Evolutionary conservation across 805 yeast genomes (phyloP), one percentile per base, ranked within the genome.

Genomic region (Vanderwaltozyma polyspora): DNA sequence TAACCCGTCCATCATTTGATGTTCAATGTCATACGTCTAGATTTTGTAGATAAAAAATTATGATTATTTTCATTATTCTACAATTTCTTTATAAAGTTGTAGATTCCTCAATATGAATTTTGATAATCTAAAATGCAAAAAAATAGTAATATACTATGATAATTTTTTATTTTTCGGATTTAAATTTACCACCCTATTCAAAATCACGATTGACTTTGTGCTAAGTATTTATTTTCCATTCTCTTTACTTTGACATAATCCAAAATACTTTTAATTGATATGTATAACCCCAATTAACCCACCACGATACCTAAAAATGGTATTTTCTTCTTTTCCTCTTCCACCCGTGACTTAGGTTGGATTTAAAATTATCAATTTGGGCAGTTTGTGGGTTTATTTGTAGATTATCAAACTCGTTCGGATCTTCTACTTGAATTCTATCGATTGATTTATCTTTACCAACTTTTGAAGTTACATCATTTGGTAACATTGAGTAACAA

Each of bases 201-300:
- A n/a, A n/a, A n/a, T 28, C 24, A 4, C 21, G 13, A 18, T 21
- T 39, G 47, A 21, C 48, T 55, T 35, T 55, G 59, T 10, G 53
- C 33, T 33, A 51, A 31, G 34, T 50, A 55, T 31, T 39, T 50
- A 38, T 60, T 62, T 53, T 87, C 95, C 74, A 77, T 76, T 48
- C 71, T 72, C 52, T 79, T 76, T n/a, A 89, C 91, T 42, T 75
- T 66, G 43, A 68, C 67, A 54, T 78, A 89, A 52, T 81, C 91
- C 30, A 68, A 59, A n/a, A 81, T 41, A 10, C 94, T 75, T 49
- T 79, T 81, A 13, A 75, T 37, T 9, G 79, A 59, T 4, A 89
- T 64, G 36, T 79, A 67, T 1, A 70, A 51, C 2, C 97, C 97
- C 30, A 81, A 62, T 1, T 76, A 64, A 33, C 84, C 74, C 25